Evolutionary conservation across 78 protist species (phyloP), one percentile per base, ranked within the genome.

Genomic region (Cavenderia fasciculata): DNA sequence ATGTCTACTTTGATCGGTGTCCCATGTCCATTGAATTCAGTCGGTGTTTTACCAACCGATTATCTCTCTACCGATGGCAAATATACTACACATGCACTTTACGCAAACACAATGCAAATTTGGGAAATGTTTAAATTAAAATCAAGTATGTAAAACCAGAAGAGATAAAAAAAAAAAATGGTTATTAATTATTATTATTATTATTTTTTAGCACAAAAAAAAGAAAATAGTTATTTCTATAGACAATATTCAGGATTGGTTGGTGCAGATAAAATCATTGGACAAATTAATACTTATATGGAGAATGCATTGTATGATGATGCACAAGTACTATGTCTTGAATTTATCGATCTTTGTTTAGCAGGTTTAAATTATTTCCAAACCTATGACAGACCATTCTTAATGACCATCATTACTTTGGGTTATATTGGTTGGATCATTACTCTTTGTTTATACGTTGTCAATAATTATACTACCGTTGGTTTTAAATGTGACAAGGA

Each of bases 11-110:
- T 96, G 12, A 44, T 94, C 7, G 95, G 96, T 38, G 19, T 84
- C 4, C 97, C 97, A 56, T 31, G 62, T 33, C 97, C 98, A 21
- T n/a, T 61, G 65, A 95, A 96, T 57, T 40, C 77, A 0, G 95
- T 95, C 0, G 98, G 98, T 52, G 88, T 85, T 2, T 59, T 95
- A 19, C 98, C 98, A 0, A 47, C 86, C 6, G 95, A 71, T 36
- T 72, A 74, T 56, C 78, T 96, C 11, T 75, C 56, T 34, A 31
- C 16, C 19, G 46, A 41, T 29, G 47, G 25, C 2, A 52, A 40
- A 34, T 73, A 84, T n/a, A 94, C 77, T 29, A 68, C 93, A 0
- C 25, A 27, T 21, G 56, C 89, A n/a, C 61, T 89, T 2, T 70
- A 38, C 27, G 49, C 92, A 54, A 94, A 95, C 85, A 79, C 93